Evolutionary conservation across 176 grass and related monocot genomes (phyloP).

Genomic region (Triticum dicoccoides): DNA sequence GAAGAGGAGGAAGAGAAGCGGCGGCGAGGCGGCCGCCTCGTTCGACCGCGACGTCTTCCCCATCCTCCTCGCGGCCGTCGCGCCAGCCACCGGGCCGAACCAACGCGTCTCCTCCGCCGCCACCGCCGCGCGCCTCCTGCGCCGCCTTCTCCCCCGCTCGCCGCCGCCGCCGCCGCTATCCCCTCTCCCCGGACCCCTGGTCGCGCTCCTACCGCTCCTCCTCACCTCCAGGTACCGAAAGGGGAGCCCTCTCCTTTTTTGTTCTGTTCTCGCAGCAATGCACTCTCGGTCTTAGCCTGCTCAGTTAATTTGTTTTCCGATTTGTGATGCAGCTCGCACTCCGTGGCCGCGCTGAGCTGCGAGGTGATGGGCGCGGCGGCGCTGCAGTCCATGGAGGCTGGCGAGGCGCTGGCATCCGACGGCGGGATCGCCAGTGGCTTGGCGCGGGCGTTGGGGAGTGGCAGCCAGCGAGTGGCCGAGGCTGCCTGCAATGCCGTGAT

Average conservation of each 20-base stretch:
- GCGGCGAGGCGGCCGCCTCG: background rate
- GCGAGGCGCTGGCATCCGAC: constrained; percentile 42
- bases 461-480: constrained; percentile 24
- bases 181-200: constrained; percentile 26
- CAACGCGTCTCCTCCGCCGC: background rate
- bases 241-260: background rate
- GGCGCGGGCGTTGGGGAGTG: constrained; percentile 32
- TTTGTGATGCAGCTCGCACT: constrained; percentile 29
- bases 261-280: background rate
- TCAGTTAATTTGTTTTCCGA: too few species aligned
- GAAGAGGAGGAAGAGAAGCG: constrained; percentile 33
- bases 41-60: constrained; percentile 38
- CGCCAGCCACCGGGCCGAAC: background rate
- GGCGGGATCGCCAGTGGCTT: constrained; percentile 30
- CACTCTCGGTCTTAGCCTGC: background rate
- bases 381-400: constrained; percentile 46
- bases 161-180: background rate
- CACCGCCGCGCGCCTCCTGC: constrained; percentile 25
- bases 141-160: constrained; percentile 20
- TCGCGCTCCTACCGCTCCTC: constrained; percentile 37
- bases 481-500: constrained; percentile 41
- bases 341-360: constrained; percentile 48
- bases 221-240: constrained; percentile 37
- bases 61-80: constrained; percentile 32
- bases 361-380: constrained; percentile 51